A percentile compares a stretch with the other conserved stretches of the same genome.
Evolutionary conservation across 225 moss, liverwort and hornwort species (phyloP).

Genomic region (Straminergon stramineum): DNA sequence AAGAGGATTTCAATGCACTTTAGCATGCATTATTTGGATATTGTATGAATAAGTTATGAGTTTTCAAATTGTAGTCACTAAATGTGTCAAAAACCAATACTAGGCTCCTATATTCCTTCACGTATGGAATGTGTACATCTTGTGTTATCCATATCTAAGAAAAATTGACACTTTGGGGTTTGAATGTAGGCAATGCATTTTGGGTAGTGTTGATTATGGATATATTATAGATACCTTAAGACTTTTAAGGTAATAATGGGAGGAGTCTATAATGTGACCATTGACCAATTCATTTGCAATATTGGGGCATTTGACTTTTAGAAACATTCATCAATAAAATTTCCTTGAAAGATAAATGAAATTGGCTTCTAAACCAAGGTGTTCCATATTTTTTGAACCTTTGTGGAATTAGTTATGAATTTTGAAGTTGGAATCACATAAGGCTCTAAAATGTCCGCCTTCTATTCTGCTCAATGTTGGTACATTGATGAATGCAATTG

Average conservation of each 20-base stretch:
- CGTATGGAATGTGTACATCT: background rate
- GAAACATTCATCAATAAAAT: background rate
- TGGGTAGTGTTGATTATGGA: background rate
- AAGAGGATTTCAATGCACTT: background rate
- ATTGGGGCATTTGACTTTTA: fast-evolving
- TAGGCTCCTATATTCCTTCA: background rate
- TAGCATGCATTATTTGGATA: background rate
- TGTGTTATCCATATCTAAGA: background rate
- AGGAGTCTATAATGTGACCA: background rate
- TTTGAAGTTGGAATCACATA: background rate
- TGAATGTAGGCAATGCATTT: background rate
- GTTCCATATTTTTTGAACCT: background rate
- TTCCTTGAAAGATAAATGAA: background rate
- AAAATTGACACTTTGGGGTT: background rate
- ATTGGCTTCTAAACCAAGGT: background rate
- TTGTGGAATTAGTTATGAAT: background rate
- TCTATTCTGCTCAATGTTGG: background rate
- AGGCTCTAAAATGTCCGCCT: background rate
- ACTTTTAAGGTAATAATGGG: background rate
- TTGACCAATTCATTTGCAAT: fast-evolving
- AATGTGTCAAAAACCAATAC: background rate
- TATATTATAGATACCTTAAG: background rate
- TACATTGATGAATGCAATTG: background rate
- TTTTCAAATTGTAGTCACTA: background rate
- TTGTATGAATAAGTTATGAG: background rate